Evolutionary conservation across 805 yeast genomes (phyloP).

Genomic region (Barnettozyma populi): DNA sequence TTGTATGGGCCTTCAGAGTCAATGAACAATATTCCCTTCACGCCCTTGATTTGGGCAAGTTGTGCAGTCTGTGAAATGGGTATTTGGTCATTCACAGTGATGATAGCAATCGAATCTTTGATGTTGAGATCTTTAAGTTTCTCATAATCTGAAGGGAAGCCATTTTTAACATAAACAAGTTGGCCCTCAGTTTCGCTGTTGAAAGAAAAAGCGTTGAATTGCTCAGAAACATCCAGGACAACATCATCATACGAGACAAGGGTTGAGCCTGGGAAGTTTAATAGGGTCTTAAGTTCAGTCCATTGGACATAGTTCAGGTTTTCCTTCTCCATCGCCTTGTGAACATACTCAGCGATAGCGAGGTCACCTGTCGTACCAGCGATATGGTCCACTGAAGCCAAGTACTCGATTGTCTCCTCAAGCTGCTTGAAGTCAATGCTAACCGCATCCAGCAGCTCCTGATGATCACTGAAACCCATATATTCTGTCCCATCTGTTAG

Average conservation of each 20-base stretch:
- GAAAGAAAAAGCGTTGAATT: conserved; percentile 67
- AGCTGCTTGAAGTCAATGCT: conserved; percentile 43
- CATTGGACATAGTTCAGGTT: conserved; percentile 50
- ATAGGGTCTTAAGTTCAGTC: conserved; percentile 44
- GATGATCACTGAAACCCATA: conserved; percentile 56
- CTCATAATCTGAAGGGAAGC: conserved; percentile 50
- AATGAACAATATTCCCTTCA: conserved; percentile 64
- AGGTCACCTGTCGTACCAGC: conserved; percentile 87
- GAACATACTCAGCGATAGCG: conserved; percentile 61
- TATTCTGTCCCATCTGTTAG: conserved; percentile 36
- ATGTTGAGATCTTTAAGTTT: conserved; percentile 33
- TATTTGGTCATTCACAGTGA: conserved; percentile 55
- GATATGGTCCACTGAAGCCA: conserved; percentile 55
- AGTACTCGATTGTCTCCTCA: conserved; percentile 24
- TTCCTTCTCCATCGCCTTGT: conserved; percentile 50
- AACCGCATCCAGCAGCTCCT: conserved; percentile 44
- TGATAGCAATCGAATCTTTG: conserved; percentile 45
- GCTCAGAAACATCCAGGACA: conserved; percentile 28
- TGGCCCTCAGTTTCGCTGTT: conserved; percentile 50
- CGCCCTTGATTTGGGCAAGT: conserved; percentile 52
- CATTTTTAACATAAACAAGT: conserved; percentile 63
- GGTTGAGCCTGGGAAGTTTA: conserved; percentile 57
- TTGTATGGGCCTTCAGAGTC: conserved; percentile 31
- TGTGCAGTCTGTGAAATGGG: conserved; percentile 47
- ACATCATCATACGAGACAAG: conserved; percentile 22